Percentiles rank a stretch among this genome's conserved stretches.
Conservation (phyloP, 2,329 filamentous ascomycete genomes). For the Scedosporium apiospermum region DNA sequence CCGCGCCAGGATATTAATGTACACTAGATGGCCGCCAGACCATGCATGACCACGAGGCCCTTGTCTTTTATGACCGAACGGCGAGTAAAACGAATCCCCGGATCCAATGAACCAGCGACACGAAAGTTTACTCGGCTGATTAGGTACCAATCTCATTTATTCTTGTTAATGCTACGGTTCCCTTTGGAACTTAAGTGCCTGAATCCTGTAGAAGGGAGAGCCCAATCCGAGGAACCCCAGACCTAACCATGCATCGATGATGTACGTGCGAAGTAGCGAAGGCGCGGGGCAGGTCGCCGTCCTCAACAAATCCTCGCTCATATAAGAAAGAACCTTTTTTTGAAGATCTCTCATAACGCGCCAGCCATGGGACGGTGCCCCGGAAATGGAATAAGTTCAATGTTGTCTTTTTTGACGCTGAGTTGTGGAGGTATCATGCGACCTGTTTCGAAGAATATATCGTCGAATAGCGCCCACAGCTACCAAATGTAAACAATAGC, state of each 20-base stretch:
- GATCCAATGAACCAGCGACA: conserved; percentile 6
- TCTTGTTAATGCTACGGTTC: not conserved
- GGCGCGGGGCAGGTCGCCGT: not conserved
- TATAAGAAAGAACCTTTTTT: not conserved
- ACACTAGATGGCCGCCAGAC: not conserved
- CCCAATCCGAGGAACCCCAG: not conserved
- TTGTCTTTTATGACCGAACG: not conserved
- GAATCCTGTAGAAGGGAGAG: not conserved
- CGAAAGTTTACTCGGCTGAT: not conserved
- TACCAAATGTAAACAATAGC: too few species aligned
- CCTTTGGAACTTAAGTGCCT: not conserved
- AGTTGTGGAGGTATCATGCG: too few species aligned
- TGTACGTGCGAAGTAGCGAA: not conserved
- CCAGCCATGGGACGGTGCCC: too few species aligned
- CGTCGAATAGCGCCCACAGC: too few species aligned
- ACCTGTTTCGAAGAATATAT: too few species aligned
- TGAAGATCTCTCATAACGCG: not conserved
- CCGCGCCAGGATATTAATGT: not conserved
- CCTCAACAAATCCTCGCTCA: not conserved
- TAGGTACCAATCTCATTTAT: conserved; percentile 2
- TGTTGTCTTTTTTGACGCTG: too few species aligned
- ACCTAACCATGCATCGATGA: not conserved
- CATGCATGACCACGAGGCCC: not conserved
- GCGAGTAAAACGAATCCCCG: not conserved
- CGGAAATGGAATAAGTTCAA: too few species aligned